Evolutionary conservation across 2,329 filamentous ascomycete genomes (phyloP).

Genomic region (Scedosporium boydii): DNA sequence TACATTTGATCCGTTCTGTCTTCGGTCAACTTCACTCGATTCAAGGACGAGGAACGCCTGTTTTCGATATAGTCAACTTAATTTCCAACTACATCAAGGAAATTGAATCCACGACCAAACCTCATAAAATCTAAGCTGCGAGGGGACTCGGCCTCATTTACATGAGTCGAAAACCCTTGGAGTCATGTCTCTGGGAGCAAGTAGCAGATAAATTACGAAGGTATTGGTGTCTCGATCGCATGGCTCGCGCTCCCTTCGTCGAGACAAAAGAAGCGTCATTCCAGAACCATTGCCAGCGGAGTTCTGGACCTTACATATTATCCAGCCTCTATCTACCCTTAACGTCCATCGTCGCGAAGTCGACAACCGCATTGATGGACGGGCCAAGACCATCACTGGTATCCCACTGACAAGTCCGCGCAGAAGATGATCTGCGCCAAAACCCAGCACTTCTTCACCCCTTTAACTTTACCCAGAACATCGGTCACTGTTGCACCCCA

Average conservation of each 20-base stretch:
- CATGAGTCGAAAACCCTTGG: not conserved
- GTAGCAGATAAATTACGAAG: not conserved
- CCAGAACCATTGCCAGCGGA: not conserved
- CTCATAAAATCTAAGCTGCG: too few species aligned
- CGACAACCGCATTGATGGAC: not conserved
- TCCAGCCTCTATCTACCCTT: not conserved
- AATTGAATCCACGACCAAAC: too few species aligned
- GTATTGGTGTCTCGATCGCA: not conserved
- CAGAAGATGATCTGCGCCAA: not conserved
- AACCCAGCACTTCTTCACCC: not conserved
- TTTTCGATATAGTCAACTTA: too few species aligned
- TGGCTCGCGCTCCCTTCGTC: not conserved
- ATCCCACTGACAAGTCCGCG: not conserved
- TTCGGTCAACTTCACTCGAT: too few species aligned
- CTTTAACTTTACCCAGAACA: not conserved
- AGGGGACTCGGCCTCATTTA: not conserved
- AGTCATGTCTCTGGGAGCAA: not conserved
- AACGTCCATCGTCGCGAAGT: not conserved
- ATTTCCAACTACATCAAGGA: too few species aligned
- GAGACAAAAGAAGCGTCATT: not conserved
- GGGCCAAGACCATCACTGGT: not conserved
- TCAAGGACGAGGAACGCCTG: too few species aligned
- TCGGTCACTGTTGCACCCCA: not conserved
- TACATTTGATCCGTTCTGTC: too few species aligned
- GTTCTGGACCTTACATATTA: too few species aligned